Evolutionary conservation across 2,329 filamentous ascomycete species (phyloP), one percentile per base, ranked within the genome.

Genomic region (Aphanoascus verrucosus): DNA sequence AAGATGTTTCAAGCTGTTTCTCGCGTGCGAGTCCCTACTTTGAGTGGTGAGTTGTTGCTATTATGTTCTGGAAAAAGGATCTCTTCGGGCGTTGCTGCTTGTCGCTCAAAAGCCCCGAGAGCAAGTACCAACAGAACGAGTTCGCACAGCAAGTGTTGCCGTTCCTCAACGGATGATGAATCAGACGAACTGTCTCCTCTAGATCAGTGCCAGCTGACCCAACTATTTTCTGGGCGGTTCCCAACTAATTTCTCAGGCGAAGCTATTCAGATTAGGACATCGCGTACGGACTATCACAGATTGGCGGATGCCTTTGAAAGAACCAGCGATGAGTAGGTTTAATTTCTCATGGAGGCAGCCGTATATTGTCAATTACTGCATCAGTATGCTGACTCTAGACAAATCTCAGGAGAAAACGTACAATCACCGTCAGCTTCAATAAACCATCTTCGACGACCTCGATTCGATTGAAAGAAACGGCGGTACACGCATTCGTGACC

Each of bases 181-280:
- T n/a, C 12, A 41, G 14, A 41, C 9, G 14, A 41, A 19, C 14
- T 41, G 38, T 41, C 38, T 41, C 38, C 38, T 45, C 17, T 45
- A 19, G 28, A 34, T 31, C 20, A 34, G 28, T 7, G 4, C 19
- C 43, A 28, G 43, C 20, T 45, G 8, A 4, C 20, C 31, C 8
- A 45, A 34, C 43, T 45, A 23, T 45, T 31, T 31, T 45, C 43
- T 31, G 43, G 43, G 17, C 8, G 19, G 5, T 45, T 45, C 43
- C 43, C 43, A 34, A 31, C 43, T 45, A 19, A 45, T 45, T 45
- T 45, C 15, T 45, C 43, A 11, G 43, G 43, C 17, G 43, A 45
- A 28, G 43, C 28, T 28, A 28, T 45, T 15, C 15, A n/a, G 5
- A 12, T 45, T 28, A 45, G 19, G 15, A 14, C 43, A 7, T 28